phyloP scores from a whole-genome alignment of 768 basidiomycete species.

The Glaciozyma antarctica region DNA sequence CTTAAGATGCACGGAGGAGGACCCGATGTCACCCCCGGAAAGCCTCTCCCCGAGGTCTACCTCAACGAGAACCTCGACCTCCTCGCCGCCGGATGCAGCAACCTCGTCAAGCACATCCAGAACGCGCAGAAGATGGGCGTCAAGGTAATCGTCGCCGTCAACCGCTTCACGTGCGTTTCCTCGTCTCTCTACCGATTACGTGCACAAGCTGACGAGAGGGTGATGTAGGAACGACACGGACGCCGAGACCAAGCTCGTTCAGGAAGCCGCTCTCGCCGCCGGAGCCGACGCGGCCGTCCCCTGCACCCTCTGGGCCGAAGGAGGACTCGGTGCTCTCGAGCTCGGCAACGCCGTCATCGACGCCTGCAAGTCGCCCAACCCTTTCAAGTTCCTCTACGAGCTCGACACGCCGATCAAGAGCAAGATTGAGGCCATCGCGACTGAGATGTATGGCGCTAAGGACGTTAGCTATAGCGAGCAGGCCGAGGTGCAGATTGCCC shows the following conservation, averaged over 20 bases:
- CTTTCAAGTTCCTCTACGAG: conserved; percentile 69
- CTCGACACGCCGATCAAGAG: conserved; percentile 62
- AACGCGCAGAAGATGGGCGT: conserved; percentile 92
- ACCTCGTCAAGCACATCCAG: conserved; percentile 83
- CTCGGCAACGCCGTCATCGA: conserved; percentile 87
- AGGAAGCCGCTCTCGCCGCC: conserved; percentile 63
- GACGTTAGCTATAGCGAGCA: conserved; percentile 74
- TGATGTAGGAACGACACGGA: conserved; percentile 65
- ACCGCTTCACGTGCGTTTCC: conserved; percentile 66
- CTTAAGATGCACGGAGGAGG: conserved; percentile 99
- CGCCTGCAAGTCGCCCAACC: conserved; percentile 55
- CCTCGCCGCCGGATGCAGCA: conserved; percentile 83
- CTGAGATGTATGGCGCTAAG: conserved; percentile 66
- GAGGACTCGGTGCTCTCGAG: conserved; percentile 77
- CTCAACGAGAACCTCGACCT: conserved; percentile 84
- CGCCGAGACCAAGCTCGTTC: conserved; percentile 78
- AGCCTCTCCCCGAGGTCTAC: conserved; percentile 85
- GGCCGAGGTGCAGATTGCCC: conserved; percentile 75
- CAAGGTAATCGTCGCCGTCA: conserved; percentile 92
- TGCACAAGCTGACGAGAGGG: neutral
- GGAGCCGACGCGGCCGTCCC: conserved; percentile 93
- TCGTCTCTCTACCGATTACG: neutral
- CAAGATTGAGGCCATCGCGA: conserved; percentile 70
- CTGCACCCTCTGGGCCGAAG: conserved; percentile 95
- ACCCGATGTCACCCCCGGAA: conserved; percentile 91